These are phyloP conservation scores for Solanum piurae DNA, from an alignment of 257 asterid genomes.

Conservation along the genomic window DNA sequence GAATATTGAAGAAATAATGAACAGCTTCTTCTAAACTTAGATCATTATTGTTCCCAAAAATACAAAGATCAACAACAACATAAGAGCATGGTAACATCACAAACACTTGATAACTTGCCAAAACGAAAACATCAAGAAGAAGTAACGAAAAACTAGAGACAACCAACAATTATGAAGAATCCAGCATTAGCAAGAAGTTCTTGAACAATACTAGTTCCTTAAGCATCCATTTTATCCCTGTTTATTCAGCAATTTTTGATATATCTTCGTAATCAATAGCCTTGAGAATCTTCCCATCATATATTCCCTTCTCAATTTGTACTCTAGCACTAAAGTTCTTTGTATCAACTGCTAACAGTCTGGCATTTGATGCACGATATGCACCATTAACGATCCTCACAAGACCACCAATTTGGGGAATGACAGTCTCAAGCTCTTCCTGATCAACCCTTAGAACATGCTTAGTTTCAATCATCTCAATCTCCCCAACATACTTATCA, in stretches of 20 bases:
- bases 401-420: constrained; percentile 90
- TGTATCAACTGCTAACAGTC: constrained; percentile 51
- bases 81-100: neutral
- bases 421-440: constrained; percentile 89
- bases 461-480: constrained; percentile 88
- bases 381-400: constrained; percentile 89
- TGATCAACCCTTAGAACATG: constrained; percentile 86
- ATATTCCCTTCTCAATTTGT: constrained; percentile 83
- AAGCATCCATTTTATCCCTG: neutral
- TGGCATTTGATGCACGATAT: constrained; percentile 68
- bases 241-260: constrained; percentile 44
- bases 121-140: neutral
- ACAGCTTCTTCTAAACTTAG: neutral
- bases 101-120: neutral
- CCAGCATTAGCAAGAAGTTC: neutral
- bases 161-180: neutral
- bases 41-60: neutral
- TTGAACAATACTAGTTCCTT: neutral
- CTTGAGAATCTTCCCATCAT: constrained; percentile 75
- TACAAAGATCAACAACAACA: neutral
- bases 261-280: constrained; percentile 87
- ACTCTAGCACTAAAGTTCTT: constrained; percentile 65
- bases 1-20: neutral
- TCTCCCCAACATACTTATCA: constrained; percentile 78
- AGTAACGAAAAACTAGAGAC: neutral